Conservation (phyloP, 2,329 filamentous ascomycete genomes). For the Scedosporium dehoogii region DNA sequence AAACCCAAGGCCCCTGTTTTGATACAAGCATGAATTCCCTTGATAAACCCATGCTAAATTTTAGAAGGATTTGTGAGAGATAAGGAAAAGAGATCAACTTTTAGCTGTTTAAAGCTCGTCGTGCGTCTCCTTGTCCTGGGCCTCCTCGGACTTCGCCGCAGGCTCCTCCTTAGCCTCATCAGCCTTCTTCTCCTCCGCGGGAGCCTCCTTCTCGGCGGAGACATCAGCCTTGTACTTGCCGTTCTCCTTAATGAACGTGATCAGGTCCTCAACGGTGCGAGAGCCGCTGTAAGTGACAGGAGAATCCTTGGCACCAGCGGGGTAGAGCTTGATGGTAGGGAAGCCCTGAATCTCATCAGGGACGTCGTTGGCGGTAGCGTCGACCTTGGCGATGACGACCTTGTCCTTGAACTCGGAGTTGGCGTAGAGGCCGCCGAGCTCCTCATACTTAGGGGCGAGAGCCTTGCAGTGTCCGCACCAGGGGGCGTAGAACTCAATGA, state of each 20-base stretch:
- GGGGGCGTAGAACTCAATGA: conserved; percentile 96
- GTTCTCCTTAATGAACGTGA: conserved; percentile 88
- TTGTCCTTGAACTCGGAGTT: conserved; percentile 69
- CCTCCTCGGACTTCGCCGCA: conserved; percentile 30
- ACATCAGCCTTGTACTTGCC: conserved; percentile 78
- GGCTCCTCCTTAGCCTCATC: conserved; percentile 27
- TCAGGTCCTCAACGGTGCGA: conserved; percentile 84
- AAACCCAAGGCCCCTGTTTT: conserved; percentile 5
- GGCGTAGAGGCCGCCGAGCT: conserved; percentile 71
- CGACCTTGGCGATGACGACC: conserved; percentile 93
- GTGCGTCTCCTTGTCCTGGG: conserved; percentile 32
- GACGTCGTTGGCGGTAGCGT: conserved; percentile 91
- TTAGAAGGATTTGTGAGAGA: background rate
- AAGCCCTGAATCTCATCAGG: conserved; percentile 96
- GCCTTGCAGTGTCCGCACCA: conserved; percentile 99
- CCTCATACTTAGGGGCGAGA: conserved; percentile 92
- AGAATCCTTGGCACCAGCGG: conserved; percentile 75
- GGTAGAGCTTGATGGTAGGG: conserved; percentile 98
- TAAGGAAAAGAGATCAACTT: background rate
- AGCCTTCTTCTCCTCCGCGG: conserved; percentile 41
- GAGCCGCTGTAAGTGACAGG: conserved; percentile 81
- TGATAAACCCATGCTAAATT: conserved; percentile 5
- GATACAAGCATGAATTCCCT: conserved; percentile 6
- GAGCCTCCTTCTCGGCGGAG: conserved; percentile 41
- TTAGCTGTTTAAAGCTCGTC: conserved; percentile 64